Evolutionary conservation across 2,329 filamentous ascomycete species (phyloP).

Genomic region (Leptographium lundbergii): DNA sequence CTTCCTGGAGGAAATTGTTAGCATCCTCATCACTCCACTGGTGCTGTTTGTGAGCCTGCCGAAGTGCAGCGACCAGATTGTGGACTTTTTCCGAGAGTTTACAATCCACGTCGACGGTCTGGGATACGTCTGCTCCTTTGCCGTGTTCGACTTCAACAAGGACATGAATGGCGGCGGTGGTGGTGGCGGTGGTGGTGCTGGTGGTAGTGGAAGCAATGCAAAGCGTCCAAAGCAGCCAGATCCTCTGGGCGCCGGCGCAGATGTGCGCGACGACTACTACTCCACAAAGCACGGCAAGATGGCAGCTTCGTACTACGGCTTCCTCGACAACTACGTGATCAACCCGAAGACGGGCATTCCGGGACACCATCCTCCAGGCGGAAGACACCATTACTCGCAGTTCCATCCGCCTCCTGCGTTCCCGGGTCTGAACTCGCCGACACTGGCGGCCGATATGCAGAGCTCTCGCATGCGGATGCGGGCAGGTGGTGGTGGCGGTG

Average conservation of each 20-base stretch:
- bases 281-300: slow-evolving; percentile 95
- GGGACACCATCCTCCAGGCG: slow-evolving; percentile 43
- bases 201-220: neutral
- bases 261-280: slow-evolving; percentile 84
- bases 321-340: slow-evolving; percentile 80
- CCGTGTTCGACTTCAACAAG: slow-evolving; percentile 93
- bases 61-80: slow-evolving; percentile 78
- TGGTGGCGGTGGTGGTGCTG: too few species aligned
- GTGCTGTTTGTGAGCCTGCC: slow-evolving; percentile 79
- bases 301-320: slow-evolving; percentile 93
- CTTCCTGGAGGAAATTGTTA: slow-evolving; percentile 83
- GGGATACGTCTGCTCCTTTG: slow-evolving; percentile 93
- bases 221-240: slow-evolving; percentile 20
- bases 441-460: slow-evolving; percentile 42
- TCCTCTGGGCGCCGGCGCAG: slow-evolving; percentile 27
- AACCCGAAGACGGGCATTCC: slow-evolving; percentile 57
- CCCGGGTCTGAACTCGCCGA: slow-evolving; percentile 55
- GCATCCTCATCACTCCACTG: slow-evolving; percentile 84
- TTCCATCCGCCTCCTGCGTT: slow-evolving; percentile 69
- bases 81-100: slow-evolving; percentile 97
- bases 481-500: slow-evolving; percentile 15
- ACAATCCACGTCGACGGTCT: slow-evolving; percentile 94
- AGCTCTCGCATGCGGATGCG: slow-evolving; percentile 34
- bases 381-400: slow-evolving; percentile 53
- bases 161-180: slow-evolving; percentile 31